These are phyloP conservation scores for Suillus luteus DNA, from an alignment of 768 basidiomycete species.

Conservation along the genomic window DNA sequence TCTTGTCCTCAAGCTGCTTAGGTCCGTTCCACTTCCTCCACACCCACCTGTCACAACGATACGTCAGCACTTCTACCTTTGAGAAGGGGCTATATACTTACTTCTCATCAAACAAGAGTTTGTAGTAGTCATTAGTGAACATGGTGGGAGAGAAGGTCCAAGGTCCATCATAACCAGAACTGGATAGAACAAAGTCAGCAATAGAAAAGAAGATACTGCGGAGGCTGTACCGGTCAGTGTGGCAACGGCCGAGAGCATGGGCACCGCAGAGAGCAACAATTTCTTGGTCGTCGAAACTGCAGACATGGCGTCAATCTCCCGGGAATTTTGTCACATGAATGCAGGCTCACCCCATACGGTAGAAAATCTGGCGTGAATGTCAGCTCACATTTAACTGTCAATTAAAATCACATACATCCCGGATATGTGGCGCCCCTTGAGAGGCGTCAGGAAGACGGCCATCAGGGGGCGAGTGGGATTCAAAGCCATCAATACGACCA, in stretches of 20 bases:
- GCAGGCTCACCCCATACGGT: conserved; percentile 63
- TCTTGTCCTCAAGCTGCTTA: conserved; percentile 93
- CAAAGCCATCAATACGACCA: conserved; percentile 87
- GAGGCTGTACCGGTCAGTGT: conserved; percentile 60
- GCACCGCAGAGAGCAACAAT: conserved; percentile 94
- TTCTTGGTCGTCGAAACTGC: conserved; percentile 90
- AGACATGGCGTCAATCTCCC: background rate
- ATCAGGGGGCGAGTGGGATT: conserved; percentile 74
- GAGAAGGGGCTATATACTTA: conserved; percentile 31
- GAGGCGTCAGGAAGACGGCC: conserved; percentile 88
- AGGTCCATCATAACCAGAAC: conserved; percentile 86
- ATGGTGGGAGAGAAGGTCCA: conserved; percentile 95
- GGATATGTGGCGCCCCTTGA: conserved; percentile 82
- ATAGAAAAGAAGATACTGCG: background rate
- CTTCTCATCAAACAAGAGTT: conserved; percentile 85
- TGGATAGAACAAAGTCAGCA: background rate
- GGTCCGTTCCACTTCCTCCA: conserved; percentile 96
- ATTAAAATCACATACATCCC: conserved; percentile 47
- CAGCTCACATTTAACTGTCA: background rate
- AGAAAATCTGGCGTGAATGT: conserved; percentile 51
- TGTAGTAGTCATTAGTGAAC: conserved; percentile 84
- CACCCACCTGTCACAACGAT: conserved; percentile 54
- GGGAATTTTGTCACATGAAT: background rate
- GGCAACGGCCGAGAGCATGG: conserved; percentile 96
- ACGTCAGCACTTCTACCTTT: background rate